These are phyloP conservation scores for Sporobolomyces pararoseus DNA, from an alignment of 768 basidiomycete genomes.

Conservation along the genomic window DNA sequence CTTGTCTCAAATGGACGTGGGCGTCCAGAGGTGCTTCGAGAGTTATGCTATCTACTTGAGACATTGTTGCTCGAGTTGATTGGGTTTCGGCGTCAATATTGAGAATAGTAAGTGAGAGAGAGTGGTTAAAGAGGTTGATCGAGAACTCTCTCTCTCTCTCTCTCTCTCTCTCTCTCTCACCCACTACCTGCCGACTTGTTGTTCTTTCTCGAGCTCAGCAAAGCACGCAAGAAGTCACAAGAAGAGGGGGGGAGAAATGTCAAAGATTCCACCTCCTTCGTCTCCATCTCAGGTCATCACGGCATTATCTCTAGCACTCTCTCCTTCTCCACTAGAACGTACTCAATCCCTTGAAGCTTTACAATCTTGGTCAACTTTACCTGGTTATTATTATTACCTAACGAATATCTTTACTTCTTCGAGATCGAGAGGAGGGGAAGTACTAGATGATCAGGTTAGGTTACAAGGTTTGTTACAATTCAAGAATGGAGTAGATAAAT, in stretches of 20 bases:
- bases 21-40: slow-evolving; percentile 71
- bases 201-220: too few relatives aligned
- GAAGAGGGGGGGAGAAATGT: too few relatives aligned
- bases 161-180: not conserved
- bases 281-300: slow-evolving; percentile 6
- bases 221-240: too few relatives aligned
- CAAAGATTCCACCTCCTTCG: not conserved
- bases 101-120: not conserved
- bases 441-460: slow-evolving; percentile 54
- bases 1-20: slow-evolving; percentile 94
- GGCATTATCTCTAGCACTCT: slow-evolving; percentile 20
- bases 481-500: slow-evolving; percentile 69
- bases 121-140: not conserved
- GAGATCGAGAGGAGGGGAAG: slow-evolving; percentile 43
- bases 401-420: slow-evolving; percentile 32
- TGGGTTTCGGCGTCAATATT: too few relatives aligned
- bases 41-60: slow-evolving; percentile 14
- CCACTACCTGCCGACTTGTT: too few relatives aligned
- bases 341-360: slow-evolving; percentile 19
- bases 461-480: slow-evolving; percentile 82
- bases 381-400: slow-evolving; percentile 38
- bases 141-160: not conserved
- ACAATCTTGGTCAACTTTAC: slow-evolving; percentile 25
- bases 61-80: too few relatives aligned
- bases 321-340: not conserved